Evolutionary conservation across 1,139 yeast genomes (phyloP), one percentile per base, ranked within the genome.

Genomic region (Debaryomyces sp.): DNA sequence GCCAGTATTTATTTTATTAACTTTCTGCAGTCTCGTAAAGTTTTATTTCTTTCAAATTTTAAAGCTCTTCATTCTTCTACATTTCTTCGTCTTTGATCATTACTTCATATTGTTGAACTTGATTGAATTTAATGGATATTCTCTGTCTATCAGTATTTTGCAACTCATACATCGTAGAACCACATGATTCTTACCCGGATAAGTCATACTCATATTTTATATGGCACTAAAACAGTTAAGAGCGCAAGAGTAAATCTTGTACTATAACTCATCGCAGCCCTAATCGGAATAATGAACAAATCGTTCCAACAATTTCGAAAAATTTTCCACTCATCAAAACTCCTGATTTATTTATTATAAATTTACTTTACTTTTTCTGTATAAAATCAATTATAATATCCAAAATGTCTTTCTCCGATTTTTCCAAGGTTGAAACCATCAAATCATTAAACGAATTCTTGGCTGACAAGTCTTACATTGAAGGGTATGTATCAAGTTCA

Each of bases 401-500:
- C 18, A 41, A 37, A 62, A 86, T 87, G 92, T 83, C 92, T 68
- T 85, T 81, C 81, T 71, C 90, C 56, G 90, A 86, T 71, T 86
- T 86, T 82, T 81, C 91, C 60, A 85, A 85, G 75, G 80, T 82
- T 66, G 91, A 85, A 77, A 80, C 97, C 71, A 77, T 92, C 71
- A 79, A 87, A 75, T 80, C 90, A 71, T 88, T 92, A 73, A 86
- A 91, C 89, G 81, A 81, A 64, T 85, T 82, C 82, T 85, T 92
- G 77, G 89, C 87, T 75, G 92, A 88, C 78, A 89, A 90, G 82
- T 87, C 96, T 60, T 91, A 90, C 88, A 70, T 91, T 66, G 94
- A 89, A 72, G 96, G 97, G 96, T 89, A 87, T 73, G 96, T 81
- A 47, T 45, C 15, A 17, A 32, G 15, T 18, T 27, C 30, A 27